Conservation (phyloP, 768 basidiomycete genomes). For the Melanogaster broomeanus region DNA sequence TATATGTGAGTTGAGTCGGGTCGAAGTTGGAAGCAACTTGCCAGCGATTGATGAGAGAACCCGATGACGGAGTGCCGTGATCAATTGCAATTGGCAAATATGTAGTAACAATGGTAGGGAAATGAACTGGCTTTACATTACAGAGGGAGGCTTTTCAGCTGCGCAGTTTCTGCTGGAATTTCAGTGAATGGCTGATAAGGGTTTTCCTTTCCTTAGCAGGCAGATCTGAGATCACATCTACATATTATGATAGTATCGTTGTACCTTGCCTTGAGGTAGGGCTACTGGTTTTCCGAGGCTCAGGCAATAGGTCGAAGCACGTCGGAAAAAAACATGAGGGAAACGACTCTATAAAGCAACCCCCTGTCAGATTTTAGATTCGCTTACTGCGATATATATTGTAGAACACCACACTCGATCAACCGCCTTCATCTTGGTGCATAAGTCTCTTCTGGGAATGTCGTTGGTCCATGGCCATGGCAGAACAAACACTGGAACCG, state of each 20-base stretch:
- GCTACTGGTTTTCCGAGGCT: too few relatives aligned
- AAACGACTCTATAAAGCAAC: slow-evolving; percentile 11
- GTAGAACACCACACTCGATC: background rate
- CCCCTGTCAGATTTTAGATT: slow-evolving; percentile 13
- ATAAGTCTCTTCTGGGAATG: slow-evolving; percentile 9
- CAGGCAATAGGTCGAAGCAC: slow-evolving; percentile 22
- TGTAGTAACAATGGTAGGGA: too few relatives aligned
- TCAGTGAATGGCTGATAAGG: slow-evolving; percentile 33
- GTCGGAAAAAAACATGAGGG: slow-evolving; percentile 31
- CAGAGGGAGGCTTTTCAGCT: slow-evolving; percentile 5
- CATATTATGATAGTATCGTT: background rate
- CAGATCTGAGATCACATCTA: slow-evolving; percentile 27
- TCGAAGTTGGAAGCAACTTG: background rate
- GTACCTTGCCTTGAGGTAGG: slow-evolving; percentile 25
- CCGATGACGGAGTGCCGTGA: slow-evolving; percentile 13
- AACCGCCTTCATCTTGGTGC: slow-evolving; percentile 10
- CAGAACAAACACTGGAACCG: slow-evolving; percentile 20
- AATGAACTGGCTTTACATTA: slow-evolving; percentile 14
- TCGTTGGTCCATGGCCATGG: slow-evolving; percentile 7
- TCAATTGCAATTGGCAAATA: slow-evolving; percentile 25
- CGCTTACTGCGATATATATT: slow-evolving; percentile 2
- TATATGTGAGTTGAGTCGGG: background rate
- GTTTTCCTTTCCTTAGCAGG: slow-evolving; percentile 4
- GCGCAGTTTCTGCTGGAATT: slow-evolving; percentile 12
- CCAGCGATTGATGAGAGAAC: slow-evolving; percentile 9